Base-by-base conservation (phyloP, 805 yeast genomes). In the Lachancea fermentati region DNA sequence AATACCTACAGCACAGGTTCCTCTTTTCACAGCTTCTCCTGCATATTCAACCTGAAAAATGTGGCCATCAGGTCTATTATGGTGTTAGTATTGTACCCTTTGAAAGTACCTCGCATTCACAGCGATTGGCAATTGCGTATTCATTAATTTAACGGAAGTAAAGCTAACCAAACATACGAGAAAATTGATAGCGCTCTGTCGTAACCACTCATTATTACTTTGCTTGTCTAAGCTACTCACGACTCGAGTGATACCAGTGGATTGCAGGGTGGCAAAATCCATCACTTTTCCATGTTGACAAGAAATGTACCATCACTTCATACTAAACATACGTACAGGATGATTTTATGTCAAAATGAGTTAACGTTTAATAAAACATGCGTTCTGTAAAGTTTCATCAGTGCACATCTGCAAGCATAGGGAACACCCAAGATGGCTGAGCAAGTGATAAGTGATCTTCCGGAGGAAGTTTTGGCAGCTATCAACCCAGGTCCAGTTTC, bases 21-120 rank as follows among this genome's bases (percentile, higher is more conserved):
- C 98, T 67, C 97, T 78, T 61, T 91, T 93, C 33, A 93, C 98
- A 0, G 98, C 98, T 63, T 93, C 98, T 30, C 84, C 74, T 18
- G 98, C 98, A 57, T 93, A 93, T 65, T 93, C 97, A 31, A 93
- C 98, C 74, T 93, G 98, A 73, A 91, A 91, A 61, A 91, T 96
- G 63, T 91, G 97, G 45, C 98, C 98, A 69, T 91, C 98, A 51
- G 98, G 98, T 65, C 93, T 84, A 51, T 35, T 39, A 3, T 15
- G 5, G 9, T 36, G 61, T 59, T 60, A 57, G 75, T 71, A 62
- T 38, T 22, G 9, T 11, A 22, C 11, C 11, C 11, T 11, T 7
- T 22, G 26, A 22, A 7, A 22, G 7, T 22, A n/a, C n/a, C 26
- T 11, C 26, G 26, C 26, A 22, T 7, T 22, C 9, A 7, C 26